Percentiles rank a stretch among this genome's conserved stretches.
These are phyloP conservation scores for Gaertneriomyces semiglobifer DNA, from an alignment of 192 early-diverging fungal genomes.

Conservation along the genomic window DNA sequence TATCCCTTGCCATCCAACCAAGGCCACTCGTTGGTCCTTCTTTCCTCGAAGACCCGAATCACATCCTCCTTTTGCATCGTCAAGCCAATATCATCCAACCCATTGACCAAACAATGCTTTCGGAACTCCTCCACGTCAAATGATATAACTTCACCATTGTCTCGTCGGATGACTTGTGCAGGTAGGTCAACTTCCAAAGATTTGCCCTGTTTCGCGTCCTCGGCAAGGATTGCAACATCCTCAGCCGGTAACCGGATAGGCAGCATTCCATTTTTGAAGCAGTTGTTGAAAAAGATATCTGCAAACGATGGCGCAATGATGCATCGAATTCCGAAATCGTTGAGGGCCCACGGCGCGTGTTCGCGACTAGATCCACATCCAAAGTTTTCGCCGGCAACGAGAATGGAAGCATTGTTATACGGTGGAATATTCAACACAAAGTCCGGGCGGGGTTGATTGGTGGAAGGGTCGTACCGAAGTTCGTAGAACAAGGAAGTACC, in stretches of 20 bases:
- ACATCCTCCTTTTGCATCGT: constrained; percentile 58
- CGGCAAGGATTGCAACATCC: constrained; percentile 32
- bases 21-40: constrained; percentile 49
- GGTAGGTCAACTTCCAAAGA: constrained; percentile 57
- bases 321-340: constrained; percentile 69
- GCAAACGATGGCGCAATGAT: constrained; percentile 67
- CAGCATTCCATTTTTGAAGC: constrained; percentile 73
- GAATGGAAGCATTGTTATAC: constrained; percentile 48
- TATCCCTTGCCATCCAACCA: constrained; percentile 60
- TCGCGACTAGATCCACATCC: constrained; percentile 67
- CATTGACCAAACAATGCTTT: constrained; percentile 64
- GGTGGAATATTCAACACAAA: constrained; percentile 63
- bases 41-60: constrained; percentile 54
- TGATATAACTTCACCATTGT: constrained; percentile 39
- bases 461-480: constrained; percentile 53
- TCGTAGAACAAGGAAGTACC: constrained; percentile 59
- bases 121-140: constrained; percentile 63
- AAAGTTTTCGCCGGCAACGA: constrained; percentile 64
- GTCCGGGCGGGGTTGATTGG: constrained; percentile 42
- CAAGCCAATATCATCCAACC: constrained; percentile 70
- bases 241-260: constrained; percentile 42
- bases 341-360: constrained; percentile 73
- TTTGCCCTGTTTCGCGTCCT: constrained; percentile 44
- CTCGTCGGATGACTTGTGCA: constrained; percentile 43
- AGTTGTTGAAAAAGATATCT: constrained; percentile 75